Conservation (phyloP, 164 flowering plant species). For the Tetracentron sinense region DNA sequence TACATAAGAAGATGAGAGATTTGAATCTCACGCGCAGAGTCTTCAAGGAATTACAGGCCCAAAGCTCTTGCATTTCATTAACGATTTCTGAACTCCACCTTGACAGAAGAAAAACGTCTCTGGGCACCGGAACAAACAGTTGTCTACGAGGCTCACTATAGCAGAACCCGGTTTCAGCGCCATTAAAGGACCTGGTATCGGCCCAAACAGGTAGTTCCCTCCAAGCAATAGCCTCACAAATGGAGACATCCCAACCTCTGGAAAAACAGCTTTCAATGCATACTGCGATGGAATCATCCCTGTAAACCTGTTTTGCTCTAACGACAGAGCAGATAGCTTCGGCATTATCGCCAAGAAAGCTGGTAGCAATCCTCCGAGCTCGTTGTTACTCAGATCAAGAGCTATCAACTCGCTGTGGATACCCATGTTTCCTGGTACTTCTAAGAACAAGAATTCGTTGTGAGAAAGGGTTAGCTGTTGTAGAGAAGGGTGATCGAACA, state of each 20-base stretch:
- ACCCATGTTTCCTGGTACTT: slow-evolving; percentile 28
- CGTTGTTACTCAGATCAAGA: slow-evolving; percentile 62
- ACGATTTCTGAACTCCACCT: slow-evolving; percentile 71
- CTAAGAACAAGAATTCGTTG: slow-evolving; percentile 50
- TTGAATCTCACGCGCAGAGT: too few relatives aligned
- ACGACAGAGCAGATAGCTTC: slow-evolving; percentile 59
- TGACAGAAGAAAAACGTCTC: slow-evolving; percentile 64
- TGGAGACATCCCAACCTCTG: slow-evolving; percentile 36
- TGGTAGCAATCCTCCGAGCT: slow-evolving; percentile 62
- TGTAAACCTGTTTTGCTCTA: slow-evolving; percentile 70
- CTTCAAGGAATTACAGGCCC: slow-evolving; percentile 59
- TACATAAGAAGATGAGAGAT: too few relatives aligned
- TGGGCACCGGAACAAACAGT: slow-evolving; percentile 76
- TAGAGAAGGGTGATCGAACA: slow-evolving; percentile 71
- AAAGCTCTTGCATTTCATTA: slow-evolving; percentile 51
- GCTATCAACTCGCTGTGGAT: slow-evolving; percentile 58
- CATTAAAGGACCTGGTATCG: slow-evolving; percentile 63
- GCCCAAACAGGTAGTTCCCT: slow-evolving; percentile 74
- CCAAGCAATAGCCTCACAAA: slow-evolving; percentile 66
- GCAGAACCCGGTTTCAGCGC: slow-evolving; percentile 54
- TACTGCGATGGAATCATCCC: slow-evolving; percentile 73
- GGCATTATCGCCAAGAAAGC: slow-evolving; percentile 70
- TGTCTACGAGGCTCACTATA: slow-evolving; percentile 53
- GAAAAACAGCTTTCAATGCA: slow-evolving; percentile 44
- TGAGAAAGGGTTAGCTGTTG: slow-evolving; percentile 75